Evolutionary conservation across 257 asterid species (phyloP), one percentile per base, ranked within the genome.

Genomic region (Penstemon davidsonii): DNA sequence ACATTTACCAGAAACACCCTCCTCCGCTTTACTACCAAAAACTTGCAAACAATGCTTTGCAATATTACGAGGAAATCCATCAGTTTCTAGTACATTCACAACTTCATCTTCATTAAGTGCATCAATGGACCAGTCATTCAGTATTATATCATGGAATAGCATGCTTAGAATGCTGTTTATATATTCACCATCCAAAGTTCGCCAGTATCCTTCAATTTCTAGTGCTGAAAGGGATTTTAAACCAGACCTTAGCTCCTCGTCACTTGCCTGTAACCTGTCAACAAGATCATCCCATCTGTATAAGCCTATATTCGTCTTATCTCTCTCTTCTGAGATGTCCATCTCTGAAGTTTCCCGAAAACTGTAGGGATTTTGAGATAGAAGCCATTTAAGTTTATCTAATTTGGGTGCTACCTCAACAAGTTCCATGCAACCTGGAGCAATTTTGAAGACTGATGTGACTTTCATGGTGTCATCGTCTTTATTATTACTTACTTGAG

Each of bases 161-260:
- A 85, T 88, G 84, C 80, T 88, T 8, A 90, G 73, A 61, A 93
- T 71, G 36, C 62, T 73, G 51, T 76, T 84, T 82, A 71, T 84
- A 45, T 84, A 93, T 12, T 75, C 79, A 58, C 88, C 96, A 36
- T 87, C 95, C 69, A 93, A 73, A 64, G 83, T 76, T 33, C 99
- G 87, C 96, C 96, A 93, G 82, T 78, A 87, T 43, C 96, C 97
- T 70, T 87, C 76, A 43, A 90, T 85, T 82, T 90, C 96, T 51
- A 88, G 73, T 5, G 99, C 92, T 5, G 79, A 80, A 55, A 90
- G 68, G 76, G 88, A 77, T 46, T 79, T 79, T 64, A 93, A 83
- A 46, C 87, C 91, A 68, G 78, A 60, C 71, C 82, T 76, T 68
- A 93, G 69, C 74, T 93, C 96, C 81, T 59, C 80, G 51, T 93